These are phyloP conservation scores for Chlamydomonas applanata DNA, from an alignment of 139 green algal genomes.

Conservation along the genomic window DNA sequence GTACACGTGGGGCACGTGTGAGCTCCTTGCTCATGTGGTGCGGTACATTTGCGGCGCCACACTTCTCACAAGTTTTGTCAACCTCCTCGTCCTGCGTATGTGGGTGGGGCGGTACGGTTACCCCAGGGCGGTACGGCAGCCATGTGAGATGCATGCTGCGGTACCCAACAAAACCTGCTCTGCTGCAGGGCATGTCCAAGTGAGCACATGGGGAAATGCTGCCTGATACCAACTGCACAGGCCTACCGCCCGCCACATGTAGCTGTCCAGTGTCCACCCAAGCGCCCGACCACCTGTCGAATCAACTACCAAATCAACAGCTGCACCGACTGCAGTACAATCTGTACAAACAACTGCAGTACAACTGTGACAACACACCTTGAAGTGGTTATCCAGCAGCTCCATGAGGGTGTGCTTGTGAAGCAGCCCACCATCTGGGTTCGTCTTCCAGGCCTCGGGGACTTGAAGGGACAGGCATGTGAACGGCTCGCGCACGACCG, in stretches of 20 bases:
- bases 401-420: background rate
- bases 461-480: constrained; percentile 63
- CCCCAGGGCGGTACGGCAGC: too few relatives aligned
- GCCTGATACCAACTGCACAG: background rate
- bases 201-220: too few relatives aligned
- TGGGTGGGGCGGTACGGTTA: background rate
- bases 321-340: too few relatives aligned
- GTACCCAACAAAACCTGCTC: background rate
- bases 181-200: too few relatives aligned
- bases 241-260: too few relatives aligned
- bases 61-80: constrained; percentile 64
- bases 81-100: constrained; percentile 45
- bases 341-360: too few relatives aligned
- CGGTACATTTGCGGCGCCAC: constrained; percentile 22
- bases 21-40: constrained; percentile 51
- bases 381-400: constrained; percentile 45
- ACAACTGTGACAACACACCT: constrained; percentile 24
- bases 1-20: constrained; percentile 53
- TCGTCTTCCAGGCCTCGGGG: constrained; percentile 10
- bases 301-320: too few relatives aligned
- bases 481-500: constrained; percentile 50
- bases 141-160: background rate
- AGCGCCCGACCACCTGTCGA: too few relatives aligned
- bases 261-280: too few relatives aligned
- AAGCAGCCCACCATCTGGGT: background rate